Base-by-base conservation (phyloP, 441 rosid species). In the Francoa sonchifolia region DNA sequence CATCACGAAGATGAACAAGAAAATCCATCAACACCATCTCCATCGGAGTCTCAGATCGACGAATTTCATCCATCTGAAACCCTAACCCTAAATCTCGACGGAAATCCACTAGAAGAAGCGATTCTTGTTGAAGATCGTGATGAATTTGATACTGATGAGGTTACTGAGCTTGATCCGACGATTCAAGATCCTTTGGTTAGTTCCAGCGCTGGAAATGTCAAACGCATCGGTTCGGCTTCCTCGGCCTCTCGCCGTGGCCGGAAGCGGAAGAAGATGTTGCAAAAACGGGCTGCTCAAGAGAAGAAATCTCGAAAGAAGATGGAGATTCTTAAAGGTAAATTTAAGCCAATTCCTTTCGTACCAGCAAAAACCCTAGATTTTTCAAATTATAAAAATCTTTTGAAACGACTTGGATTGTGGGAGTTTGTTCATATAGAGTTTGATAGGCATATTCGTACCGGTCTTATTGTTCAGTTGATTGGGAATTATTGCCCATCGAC, bases 381-480 rank as follows among this genome's bases (percentile, higher is more conserved):
- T 33, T 11, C 66, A 11, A 35, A 57, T 19, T 85, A 80, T 46
- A 79, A 80, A 41, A 58, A 37, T 35, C 71, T 85, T 2, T 52
- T 90, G 38, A 74, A 49, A 60, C 62, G 74, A 16, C 40, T 90
- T 3, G 93, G 95, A 5, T 44, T 90, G 16, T 90, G 96, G 96
- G 89, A 85, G 4, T 85, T 90, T 37, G 72, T 74, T 4, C 84
- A 74, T 29, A 34, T 85, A 58, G 76, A 74, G 34, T 74, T 85
- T 20, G 85, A 80, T 9, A 23, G 54, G 3, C 43, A 34, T 25
- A 31, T 85, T 5, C 87, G 84, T 11, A 8, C 22, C 5, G 78
- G 74, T 57, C 69, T 90, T 8, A 35, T 90, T 29, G 67, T 69
- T 10, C 67, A 74, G 34, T 61, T 90, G 59, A 58, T 90, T 6